Base-by-base conservation (phyloP, 2,329 filamentous ascomycete genomes). In the Intubia oerlemansii region DNA sequence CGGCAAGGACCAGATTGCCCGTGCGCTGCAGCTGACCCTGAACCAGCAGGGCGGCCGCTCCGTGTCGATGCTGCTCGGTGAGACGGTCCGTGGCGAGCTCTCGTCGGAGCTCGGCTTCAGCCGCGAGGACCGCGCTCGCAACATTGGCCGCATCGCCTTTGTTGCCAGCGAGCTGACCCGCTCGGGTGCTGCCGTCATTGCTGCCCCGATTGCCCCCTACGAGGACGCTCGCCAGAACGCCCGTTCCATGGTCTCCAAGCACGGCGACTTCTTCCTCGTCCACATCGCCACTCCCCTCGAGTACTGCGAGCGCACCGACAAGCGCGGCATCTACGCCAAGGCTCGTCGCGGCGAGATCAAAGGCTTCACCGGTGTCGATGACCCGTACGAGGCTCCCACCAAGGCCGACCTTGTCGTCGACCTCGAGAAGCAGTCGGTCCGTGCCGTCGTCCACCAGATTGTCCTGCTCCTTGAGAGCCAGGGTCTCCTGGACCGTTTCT, bases 1-100 rank as follows among this genome's bases (percentile, higher is more conserved):
- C 34, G 88, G 88, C 54, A 98, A 98, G 62, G 85, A 95, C 54
- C 79, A 88, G 49, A 78, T 98, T 42, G 88, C 82, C 29, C 80
- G 88, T 42, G 88, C 88, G 24, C 66, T 98, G 36, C 88, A 98
- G 57, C 81, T 92, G 33, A 95, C 85, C 0, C 70, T 98, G 38
- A 95, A 95, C 66, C 85, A 98, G 62, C 84, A 93, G 56, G 84
- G 85, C 40, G 88, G 88, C 34, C 81, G 88, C 34, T 79, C 82
- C 38, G 88, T 95, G 32, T 90, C 84, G 12, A 74, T 98, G 47
- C 70, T 98, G 27, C 70, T 98, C 34, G 88, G 88, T 44, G 88
- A 98, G 57, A 95, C 81, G 6, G 84, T 98, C 38, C 82, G 88
- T 43, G 64, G 70, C 44, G 88, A 95, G 57, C 71, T 98, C 28